These are phyloP conservation scores for Alnus rubra DNA, from an alignment of 306 rosid genomes.

Conservation along the genomic window DNA sequence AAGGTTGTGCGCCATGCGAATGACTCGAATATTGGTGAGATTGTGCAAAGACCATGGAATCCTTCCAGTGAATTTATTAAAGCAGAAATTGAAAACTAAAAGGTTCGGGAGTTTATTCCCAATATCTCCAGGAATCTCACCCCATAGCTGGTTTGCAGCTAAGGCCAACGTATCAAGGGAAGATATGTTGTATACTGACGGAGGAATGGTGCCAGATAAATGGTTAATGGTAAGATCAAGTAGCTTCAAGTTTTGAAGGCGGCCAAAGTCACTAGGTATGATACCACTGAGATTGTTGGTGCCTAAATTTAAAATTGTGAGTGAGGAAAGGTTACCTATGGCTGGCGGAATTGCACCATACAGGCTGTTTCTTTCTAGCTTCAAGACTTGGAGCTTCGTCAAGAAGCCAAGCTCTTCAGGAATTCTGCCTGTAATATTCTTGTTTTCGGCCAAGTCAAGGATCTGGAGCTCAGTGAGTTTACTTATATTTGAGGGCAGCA, in stretches of 20 bases:
- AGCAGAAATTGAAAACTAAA: conserved; percentile 50
- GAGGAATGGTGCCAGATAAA: conserved; percentile 57
- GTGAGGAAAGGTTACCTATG: conserved; percentile 63
- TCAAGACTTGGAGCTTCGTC: conserved; percentile 50
- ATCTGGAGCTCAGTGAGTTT: conserved; percentile 38
- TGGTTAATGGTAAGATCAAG: conserved; percentile 57
- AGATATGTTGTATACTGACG: conserved; percentile 54
- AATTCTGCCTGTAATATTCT: conserved; percentile 35
- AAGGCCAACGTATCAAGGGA: conserved; percentile 52
- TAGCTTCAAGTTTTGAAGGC: conserved; percentile 45
- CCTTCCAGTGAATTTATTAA: conserved; percentile 59
- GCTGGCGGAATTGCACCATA: conserved; percentile 49
- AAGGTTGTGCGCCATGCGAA: conserved; percentile 50
- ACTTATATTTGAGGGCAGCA: conserved; percentile 48
- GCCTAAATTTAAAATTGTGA: conserved; percentile 48
- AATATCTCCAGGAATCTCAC: conserved; percentile 61
- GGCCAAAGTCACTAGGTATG: conserved; percentile 55
- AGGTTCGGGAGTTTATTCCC: conserved; percentile 62
- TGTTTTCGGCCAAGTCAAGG: conserved; percentile 54
- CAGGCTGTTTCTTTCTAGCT: conserved; percentile 46
- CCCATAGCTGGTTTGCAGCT: conserved; percentile 66
- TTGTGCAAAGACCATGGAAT: conserved; percentile 78
- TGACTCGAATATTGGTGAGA: conserved; percentile 50
- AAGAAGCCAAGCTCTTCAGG: conserved; percentile 43
- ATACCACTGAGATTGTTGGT: conserved; percentile 57